Evolutionary conservation across 345 rosid genomes (phyloP).

Genomic region (Melaleuca quinquenervia): DNA sequence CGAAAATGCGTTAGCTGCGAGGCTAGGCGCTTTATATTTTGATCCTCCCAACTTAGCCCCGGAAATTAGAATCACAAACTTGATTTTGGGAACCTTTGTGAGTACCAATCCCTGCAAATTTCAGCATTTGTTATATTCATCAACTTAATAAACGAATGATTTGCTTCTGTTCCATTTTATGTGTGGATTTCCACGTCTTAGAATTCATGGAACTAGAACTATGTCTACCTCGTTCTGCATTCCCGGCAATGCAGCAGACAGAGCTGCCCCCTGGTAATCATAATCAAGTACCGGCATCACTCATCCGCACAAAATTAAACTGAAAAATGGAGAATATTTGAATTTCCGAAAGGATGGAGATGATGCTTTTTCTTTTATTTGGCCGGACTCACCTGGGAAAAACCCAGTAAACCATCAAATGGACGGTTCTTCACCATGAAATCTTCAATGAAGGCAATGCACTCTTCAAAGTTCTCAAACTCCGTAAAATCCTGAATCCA

Average conservation of each 20-base stretch:
- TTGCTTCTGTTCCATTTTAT: not conserved
- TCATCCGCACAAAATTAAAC: constrained; percentile 4
- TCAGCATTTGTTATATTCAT: not conserved
- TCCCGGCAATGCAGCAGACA: constrained; percentile 59
- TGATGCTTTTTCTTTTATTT: not conserved
- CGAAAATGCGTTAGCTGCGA: constrained; percentile 42
- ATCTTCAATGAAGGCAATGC: constrained; percentile 51
- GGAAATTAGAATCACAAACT: constrained; percentile 48
- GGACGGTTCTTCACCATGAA: constrained; percentile 59
- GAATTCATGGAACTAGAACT: not conserved
- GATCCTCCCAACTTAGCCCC: constrained; percentile 38
- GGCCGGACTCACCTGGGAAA: constrained; percentile 41
- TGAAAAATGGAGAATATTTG: not conserved
- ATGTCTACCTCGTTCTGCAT: constrained; percentile 17
- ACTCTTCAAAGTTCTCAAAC: constrained; percentile 52
- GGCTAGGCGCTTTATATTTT: constrained; percentile 4
- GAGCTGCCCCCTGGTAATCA: constrained; percentile 47
- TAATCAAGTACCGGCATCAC: not conserved
- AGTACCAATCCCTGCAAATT: constrained; percentile 51
- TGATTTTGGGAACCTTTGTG: constrained; percentile 50
- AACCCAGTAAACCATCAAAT: constrained; percentile 72
- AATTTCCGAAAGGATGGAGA: not conserved
- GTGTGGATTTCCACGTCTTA: not conserved
- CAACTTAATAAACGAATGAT: not conserved
- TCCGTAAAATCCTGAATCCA: constrained; percentile 36